Base-by-base conservation (phyloP, 352 stramenopile genomes). In the Pythium aristosporum region DNA sequence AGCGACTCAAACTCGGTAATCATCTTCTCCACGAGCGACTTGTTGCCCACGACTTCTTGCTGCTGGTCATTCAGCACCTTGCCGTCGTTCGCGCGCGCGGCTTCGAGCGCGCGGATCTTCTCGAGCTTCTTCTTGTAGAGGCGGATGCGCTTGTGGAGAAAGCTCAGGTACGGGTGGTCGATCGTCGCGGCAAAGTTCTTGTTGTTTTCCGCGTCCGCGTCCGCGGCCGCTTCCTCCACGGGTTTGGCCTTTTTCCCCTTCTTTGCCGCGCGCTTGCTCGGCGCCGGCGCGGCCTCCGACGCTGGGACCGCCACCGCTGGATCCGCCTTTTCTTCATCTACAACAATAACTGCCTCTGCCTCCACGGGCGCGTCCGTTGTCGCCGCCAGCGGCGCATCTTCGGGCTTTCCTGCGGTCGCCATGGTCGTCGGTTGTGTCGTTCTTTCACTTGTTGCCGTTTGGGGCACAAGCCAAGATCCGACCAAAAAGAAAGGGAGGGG, bases 51-150 rank as follows among this genome's bases (percentile, higher is more conserved):
- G 11, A 94, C 77, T 63, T 92, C 83, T 15, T 79, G 49, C 60
- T 94, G 86, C 58, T 94, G 86, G 51, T 80, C 72, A 57, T 94
- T 94, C 25, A 91, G 74, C 57, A 76, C 65, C 70, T 92, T 92
- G 13, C 77, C 75, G 8, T 87, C 79, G 5, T 56, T 63, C 2
- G 65, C 63, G 25, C 71, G 65, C 49, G 80, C 84, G 0, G 61
- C 46, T 62, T 90, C 84, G 25, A 94, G 63, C 20, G 65, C 58
- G 53, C 79, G 85, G 67, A 94, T 92, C 72, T 94, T 94, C 72
- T 94, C 86, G 30, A 93, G 73, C 57, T 94, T 94, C 71, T 94
- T 94, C 60, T 86, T 85, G 69, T 89, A 82, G 58, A 84, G 79
- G 13, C 86, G 84, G 42, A 92, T 82, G 43, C 84, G 80, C 64